Base-by-base conservation (phyloP, 495 filamentous ascomycete species). In the Aspergillus diversus region DNA sequence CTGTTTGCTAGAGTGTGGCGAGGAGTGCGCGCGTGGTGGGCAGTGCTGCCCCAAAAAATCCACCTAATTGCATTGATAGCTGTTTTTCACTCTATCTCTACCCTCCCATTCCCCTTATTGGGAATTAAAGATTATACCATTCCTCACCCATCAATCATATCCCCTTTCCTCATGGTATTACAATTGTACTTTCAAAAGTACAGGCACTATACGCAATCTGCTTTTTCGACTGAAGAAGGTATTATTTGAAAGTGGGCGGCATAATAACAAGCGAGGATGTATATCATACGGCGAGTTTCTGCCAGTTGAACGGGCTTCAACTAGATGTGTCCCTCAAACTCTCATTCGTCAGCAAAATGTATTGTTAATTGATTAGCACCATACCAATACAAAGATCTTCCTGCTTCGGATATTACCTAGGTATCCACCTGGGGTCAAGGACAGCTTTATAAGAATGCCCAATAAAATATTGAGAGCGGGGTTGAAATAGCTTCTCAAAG, bases 1-100 rank as follows among this genome's bases (percentile, higher is more conserved):
- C 3, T 98, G 94, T 69, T 79, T 98, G 53, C 71, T 98, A 11
- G 91, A 93, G 55, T 97, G 94, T 56, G 90, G 92, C 7, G 92
- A 96, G 62, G 85, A 91, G 59, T 98, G 93, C 68, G 83, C 80
- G 15, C 83, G 80, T 0, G 85, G 83, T 57, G 87, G 79, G 58
- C 80, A 91, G 56, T 99, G 94, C 75, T 98, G 92, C 67, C 77
- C 82, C 32, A 78, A 73, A 59, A 74, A 76, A 42, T 68, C 72
- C n/a, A 61, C 71, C 32, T 75, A 52, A 69, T 55, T 21, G 32
- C 39, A 49, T 3, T 34, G 13, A 21, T 17, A 34, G 27, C 17
- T 33, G 7, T 8, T 43, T 33, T 39, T 55, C 50, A 33, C 27
- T 16, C 37, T 53, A 46, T 53, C 15, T 58, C n/a, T 53, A 63